Conservation (phyloP, 208 protist genomes). For the Naegleria gruberi region DNA sequence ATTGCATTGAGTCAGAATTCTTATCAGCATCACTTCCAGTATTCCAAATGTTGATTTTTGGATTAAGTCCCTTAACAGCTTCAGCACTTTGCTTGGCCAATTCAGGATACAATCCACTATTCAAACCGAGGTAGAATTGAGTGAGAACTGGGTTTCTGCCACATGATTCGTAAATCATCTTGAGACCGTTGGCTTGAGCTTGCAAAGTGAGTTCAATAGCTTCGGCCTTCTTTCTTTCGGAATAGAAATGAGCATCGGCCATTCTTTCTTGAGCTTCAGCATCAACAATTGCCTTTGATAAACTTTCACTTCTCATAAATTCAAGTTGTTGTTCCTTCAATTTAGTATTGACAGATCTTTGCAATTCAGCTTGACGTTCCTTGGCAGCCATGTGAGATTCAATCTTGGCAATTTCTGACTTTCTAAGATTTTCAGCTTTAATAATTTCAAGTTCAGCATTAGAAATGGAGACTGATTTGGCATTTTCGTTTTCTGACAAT, state of each 20-base stretch:
- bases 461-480: neutral
- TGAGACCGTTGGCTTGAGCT: neutral
- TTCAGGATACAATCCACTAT: neutral
- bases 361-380: neutral
- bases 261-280: neutral
- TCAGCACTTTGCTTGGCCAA: neutral
- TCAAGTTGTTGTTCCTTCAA: neutral
- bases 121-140: neutral
- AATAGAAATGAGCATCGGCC: neutral
- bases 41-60: conserved; percentile 19
- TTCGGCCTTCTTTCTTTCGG: neutral
- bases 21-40: neutral
- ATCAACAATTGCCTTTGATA: neutral
- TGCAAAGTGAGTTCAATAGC: neutral
- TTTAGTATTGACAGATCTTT: neutral
- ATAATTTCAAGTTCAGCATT: neutral
- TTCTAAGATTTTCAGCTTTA: neutral
- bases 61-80: neutral
- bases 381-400: neutral
- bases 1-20: neutral
- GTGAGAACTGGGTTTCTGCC: neutral
- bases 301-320: neutral
- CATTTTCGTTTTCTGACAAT: neutral
- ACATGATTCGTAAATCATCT: neutral
- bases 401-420: neutral